Percentiles rank a stretch among this genome's conserved stretches.
Evolutionary conservation across 305 asterid species (phyloP).

Genomic region (Fraxinus paxiana): DNA sequence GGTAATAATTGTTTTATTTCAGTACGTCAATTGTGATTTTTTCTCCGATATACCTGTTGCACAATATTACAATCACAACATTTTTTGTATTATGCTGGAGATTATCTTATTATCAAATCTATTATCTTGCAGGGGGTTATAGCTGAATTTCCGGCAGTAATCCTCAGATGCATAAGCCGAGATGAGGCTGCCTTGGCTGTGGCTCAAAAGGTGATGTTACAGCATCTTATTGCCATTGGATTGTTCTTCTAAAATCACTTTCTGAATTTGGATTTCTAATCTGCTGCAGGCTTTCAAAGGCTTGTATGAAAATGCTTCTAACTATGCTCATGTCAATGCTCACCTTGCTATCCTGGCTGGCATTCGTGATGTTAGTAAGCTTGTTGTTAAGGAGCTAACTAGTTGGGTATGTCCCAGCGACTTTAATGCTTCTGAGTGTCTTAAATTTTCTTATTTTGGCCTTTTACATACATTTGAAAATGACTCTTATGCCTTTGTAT

Average conservation of each 20-base stretch:
- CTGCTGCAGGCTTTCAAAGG: slow-evolving; percentile 76
- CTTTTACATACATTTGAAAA: background rate
- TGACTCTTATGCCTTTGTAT: background rate
- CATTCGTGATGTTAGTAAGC: slow-evolving; percentile 97
- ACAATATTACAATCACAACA: background rate
- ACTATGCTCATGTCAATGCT: slow-evolving; percentile 64
- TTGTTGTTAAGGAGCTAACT: slow-evolving; percentile 96
- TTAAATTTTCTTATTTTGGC: background rate
- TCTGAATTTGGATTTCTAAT: slow-evolving; percentile 20
- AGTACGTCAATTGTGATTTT: background rate
- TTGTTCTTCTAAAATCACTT: background rate
- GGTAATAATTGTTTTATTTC: slow-evolving; percentile 36
- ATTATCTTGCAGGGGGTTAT: slow-evolving; percentile 55
- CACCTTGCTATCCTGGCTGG: slow-evolving; percentile 82
- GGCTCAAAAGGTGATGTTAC: slow-evolving; percentile 75
- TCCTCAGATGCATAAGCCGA: slow-evolving; percentile 84
- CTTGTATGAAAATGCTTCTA: slow-evolving; percentile 78
- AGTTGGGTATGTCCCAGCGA: slow-evolving; percentile 73
- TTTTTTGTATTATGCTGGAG: background rate
- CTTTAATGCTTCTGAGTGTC: background rate
- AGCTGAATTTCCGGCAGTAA: slow-evolving; percentile 87
- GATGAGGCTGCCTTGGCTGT: slow-evolving; percentile 98
- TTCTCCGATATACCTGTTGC: background rate
- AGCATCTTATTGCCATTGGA: background rate
- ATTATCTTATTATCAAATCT: background rate